Evolutionary conservation across 139 green algal species (phyloP), one percentile per base, ranked within the genome.

Genomic region (Chlamydomonas sp.): DNA sequence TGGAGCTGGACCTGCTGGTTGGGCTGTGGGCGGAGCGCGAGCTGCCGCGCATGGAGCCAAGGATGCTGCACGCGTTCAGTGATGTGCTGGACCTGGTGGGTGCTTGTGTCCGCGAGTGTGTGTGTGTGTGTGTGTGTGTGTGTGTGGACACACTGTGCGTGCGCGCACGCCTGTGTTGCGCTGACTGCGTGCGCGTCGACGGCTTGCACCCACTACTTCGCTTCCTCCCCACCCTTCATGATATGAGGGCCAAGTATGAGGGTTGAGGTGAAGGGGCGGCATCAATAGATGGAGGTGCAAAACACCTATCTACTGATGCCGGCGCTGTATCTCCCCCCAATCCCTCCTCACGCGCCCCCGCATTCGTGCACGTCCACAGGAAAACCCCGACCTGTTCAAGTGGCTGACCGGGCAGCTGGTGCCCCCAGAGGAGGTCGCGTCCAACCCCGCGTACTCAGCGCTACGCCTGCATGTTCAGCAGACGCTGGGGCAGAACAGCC

Each of bases 321-420:
- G 29, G n/a, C n/a, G n/a, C n/a, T n/a, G n/a, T n/a, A 61, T 65
- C 5, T 65, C 5, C 30, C 30, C 24, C 10, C 39, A 8, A 50
- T 50, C 39, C 39, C 39, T 50, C 31, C 2, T 48, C 28, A 33
- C 34, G 30, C 2, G 20, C n/a, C n/a, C n/a, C n/a, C n/a, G n/a
- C n/a, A n/a, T n/a, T n/a, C n/a, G n/a, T n/a, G 5, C 13, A 49
- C 48, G 31, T 35, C 16, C 36, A 35, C 75, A 85, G 78, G 89
- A 95, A 35, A 95, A 95, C 72, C 89, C 89, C 3, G 87, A 95
- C 49, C 76, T 95, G 20, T 93, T 88, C 79, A 92, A 91, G 74
- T 95, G 84, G 82, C 75, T 95, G 0, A 95, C 89, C 1, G 81
- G 80, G 2, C 89, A 91, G 54, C 50, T 77, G 48, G 26, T 71